phyloP scores from a whole-genome alignment of 2,329 filamentous ascomycete genomes.

The Dactylellina haptotyla region DNA sequence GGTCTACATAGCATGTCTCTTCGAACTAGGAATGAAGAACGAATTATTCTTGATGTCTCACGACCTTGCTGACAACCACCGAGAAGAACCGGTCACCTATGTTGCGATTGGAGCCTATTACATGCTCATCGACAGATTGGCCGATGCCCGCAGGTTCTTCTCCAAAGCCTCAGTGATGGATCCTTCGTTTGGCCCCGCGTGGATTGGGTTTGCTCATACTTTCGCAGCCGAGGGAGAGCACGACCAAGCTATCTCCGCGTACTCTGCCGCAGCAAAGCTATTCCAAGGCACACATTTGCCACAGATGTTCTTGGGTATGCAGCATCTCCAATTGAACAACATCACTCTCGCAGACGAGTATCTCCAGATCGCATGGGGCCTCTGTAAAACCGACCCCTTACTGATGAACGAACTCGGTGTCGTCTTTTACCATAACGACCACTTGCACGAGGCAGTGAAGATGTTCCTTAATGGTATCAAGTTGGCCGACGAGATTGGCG shows the following conservation, averaged over 20 bases:
- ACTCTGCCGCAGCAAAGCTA: slow-evolving; percentile 90
- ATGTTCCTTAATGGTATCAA: slow-evolving; percentile 81
- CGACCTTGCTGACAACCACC: slow-evolving; percentile 89
- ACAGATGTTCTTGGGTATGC: slow-evolving; percentile 96
- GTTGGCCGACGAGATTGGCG: slow-evolving; percentile 81
- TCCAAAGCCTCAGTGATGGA: slow-evolving; percentile 98
- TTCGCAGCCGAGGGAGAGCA: slow-evolving; percentile 98
- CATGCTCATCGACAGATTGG: slow-evolving; percentile 84
- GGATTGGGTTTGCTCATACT: slow-evolving; percentile 98
- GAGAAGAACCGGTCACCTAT: slow-evolving; percentile 90
- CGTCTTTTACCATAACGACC: slow-evolving; percentile 91
- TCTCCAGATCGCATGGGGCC: slow-evolving; percentile 83
- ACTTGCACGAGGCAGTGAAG: slow-evolving; percentile 76
- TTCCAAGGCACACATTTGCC: slow-evolving; percentile 98
- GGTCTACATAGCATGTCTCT: slow-evolving; percentile 87
- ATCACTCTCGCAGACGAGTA: slow-evolving; percentile 94
- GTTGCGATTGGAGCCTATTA: slow-evolving; percentile 96
- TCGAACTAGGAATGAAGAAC: slow-evolving; percentile 86
- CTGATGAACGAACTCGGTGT: slow-evolving; percentile 95
- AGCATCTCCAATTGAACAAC: slow-evolving; percentile 95
- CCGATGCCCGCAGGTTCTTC: slow-evolving; percentile 94
- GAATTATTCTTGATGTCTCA: slow-evolving; percentile 90
- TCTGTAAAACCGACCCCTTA: slow-evolving; percentile 85
- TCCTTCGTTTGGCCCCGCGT: slow-evolving; percentile 93
- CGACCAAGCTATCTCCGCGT: slow-evolving; percentile 96